Evolutionary conservation across 441 rosid species (phyloP), one percentile per base, ranked within the genome.

Genomic region (Gossypium davidsonii): DNA sequence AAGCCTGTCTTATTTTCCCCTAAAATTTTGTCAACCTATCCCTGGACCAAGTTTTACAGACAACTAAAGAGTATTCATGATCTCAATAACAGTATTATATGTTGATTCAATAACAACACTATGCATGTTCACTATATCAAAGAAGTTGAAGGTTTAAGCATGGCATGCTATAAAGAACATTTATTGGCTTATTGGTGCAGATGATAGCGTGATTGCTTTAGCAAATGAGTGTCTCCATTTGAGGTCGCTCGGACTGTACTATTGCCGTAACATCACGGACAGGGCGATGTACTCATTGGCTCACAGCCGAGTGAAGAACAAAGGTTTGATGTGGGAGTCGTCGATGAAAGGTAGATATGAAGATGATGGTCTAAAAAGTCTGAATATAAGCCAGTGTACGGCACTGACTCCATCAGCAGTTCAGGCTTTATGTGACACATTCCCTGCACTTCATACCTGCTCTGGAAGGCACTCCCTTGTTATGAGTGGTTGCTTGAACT

Each of bases 321-420:
- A 85, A 76, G 82, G 84, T 2, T 72, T 73, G 17, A 72, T 74
- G 71, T 87, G 96, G 94, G 81, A 86, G 55, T 83, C 95, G 42
- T 84, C 97, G 5, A 76, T 81, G 79, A 84, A 89, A 60, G 85
- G 74, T 21, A 80, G 77, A 69, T 74, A 69, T 48, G 86, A 86
- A 1, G 94, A 87, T 68, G 97, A 87, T 80, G 98, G 98, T 67
- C 81, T 95, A 8, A 84, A 66, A 79, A 90, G 87, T 75, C 93
- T 95, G 28, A 95, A 95, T 83, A 93, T 95, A 64, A 95, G 99
- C 80, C 99, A 95, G 79, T 93, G 99, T 85, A 95, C 99, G 0
- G 93, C 96, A 2, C 91, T 95, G 2, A 93, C 98, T 0, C 99
- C 99, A 20, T 80, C 89, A 0, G 98, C 99, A 0, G 98, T 93